phyloP scores from a whole-genome alignment of 129 eudicot species.

The Dittrichia graveolens region DNA sequence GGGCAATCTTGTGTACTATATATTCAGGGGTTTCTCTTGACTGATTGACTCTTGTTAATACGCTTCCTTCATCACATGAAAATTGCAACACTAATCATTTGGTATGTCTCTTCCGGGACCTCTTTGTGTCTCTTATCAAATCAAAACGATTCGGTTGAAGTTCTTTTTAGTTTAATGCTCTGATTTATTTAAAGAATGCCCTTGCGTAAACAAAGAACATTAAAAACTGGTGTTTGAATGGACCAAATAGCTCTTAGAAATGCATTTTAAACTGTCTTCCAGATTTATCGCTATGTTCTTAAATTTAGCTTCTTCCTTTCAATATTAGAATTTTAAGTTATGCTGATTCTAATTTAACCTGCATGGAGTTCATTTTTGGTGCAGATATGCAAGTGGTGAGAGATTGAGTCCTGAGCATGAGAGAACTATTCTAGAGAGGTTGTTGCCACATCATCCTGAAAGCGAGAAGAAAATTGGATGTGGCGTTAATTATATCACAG shows the following conservation, averaged over 20 bases:
- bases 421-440: constrained; percentile 65
- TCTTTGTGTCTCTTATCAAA: not conserved
- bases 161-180: not conserved
- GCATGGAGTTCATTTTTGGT: constrained; percentile 26
- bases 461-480: constrained; percentile 83
- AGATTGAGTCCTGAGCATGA: constrained; percentile 81
- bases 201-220: not conserved
- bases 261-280: constrained; percentile 10
- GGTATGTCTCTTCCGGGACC: not conserved
- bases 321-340: not conserved
- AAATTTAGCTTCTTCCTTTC: not conserved
- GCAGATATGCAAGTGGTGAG: constrained; percentile 83
- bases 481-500: constrained; percentile 91
- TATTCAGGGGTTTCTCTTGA: not conserved
- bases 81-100: constrained; percentile 7
- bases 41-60: not conserved
- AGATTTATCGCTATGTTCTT: not conserved
- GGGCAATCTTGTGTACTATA: constrained; percentile 5
- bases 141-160: not conserved
- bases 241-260: constrained; percentile 14
- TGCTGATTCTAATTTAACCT: constrained; percentile 19
- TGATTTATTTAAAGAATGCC: not conserved
- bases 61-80: not conserved
- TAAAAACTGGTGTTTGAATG: not conserved
- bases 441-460: constrained; percentile 94